Evolutionary conservation across 805 yeast genomes (phyloP).

Genomic region (Candida jianshihensis): DNA sequence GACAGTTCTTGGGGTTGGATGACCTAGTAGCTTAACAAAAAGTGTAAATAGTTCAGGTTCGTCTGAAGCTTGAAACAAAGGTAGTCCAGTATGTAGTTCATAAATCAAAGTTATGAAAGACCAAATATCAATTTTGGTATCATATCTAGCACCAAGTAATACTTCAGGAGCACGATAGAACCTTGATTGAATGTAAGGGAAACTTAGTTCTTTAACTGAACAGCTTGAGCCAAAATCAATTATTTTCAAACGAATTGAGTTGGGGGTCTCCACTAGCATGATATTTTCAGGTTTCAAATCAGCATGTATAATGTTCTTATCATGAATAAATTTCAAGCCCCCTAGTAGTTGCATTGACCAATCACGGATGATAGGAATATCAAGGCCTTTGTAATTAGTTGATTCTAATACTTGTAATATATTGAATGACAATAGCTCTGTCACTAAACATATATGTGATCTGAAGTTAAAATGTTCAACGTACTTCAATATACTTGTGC

Average conservation of each 20-base stretch:
- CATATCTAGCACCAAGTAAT: constrained; percentile 56
- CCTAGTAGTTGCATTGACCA: constrained; percentile 50
- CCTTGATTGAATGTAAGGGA: constrained; percentile 79
- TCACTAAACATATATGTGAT: constrained; percentile 75
- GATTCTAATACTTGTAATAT: constrained; percentile 53
- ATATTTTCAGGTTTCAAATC: constrained; percentile 85
- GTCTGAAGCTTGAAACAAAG: constrained; percentile 77
- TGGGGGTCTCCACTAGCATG: constrained; percentile 42
- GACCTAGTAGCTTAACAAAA: constrained; percentile 78
- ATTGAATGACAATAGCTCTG: constrained; percentile 65
- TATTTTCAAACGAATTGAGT: constrained; percentile 49
- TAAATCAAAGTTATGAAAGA: constrained; percentile 85
- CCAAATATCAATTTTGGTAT: constrained; percentile 88
- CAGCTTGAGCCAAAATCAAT: constrained; percentile 80
- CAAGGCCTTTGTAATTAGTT: constrained; percentile 42
- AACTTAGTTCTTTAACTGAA: constrained; percentile 54
- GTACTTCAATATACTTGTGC: constrained; percentile 34
- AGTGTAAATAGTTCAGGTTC: constrained; percentile 72
- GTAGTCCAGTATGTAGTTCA: constrained; percentile 82
- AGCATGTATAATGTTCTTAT: constrained; percentile 61
- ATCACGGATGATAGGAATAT: constrained; percentile 30
- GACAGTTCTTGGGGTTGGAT: constrained; percentile 48
- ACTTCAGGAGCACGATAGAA: constrained; percentile 80
- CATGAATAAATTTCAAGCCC: constrained; percentile 57
- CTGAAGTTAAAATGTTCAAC: constrained; percentile 70